phyloP scores from a whole-genome alignment of 2,329 filamentous ascomycete species.

The Taxawa tesnikishii region DNA sequence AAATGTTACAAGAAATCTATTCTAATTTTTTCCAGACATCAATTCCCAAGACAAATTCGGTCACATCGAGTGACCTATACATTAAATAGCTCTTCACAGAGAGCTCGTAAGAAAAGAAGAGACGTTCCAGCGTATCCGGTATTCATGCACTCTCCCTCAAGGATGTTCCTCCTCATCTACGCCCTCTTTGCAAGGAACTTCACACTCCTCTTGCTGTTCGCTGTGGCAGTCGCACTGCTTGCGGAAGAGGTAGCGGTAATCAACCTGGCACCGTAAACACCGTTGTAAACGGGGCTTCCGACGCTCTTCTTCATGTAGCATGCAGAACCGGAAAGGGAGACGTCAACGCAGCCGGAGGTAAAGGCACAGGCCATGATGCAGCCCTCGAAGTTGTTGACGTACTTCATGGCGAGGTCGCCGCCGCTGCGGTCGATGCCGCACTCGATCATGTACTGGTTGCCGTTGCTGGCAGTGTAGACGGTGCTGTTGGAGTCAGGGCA shows the following conservation, averaged over 20 bases:
- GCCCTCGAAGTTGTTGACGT: conserved; percentile 12
- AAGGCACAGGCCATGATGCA: conserved; percentile 19
- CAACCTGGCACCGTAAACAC: conserved; percentile 17
- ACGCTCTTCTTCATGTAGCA: conserved; percentile 20
- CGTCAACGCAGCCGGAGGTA: conserved; percentile 18
- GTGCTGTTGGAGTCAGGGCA: conserved; percentile 12
- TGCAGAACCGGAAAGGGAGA: conserved; percentile 17
- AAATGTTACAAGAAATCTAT: too few relatives aligned
- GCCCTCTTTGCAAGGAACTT: too few relatives aligned
- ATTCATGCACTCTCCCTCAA: too few relatives aligned
- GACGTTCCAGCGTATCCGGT: too few relatives aligned
- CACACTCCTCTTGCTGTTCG: too few relatives aligned
- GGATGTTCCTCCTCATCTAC: too few relatives aligned
- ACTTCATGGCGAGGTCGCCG: conserved; percentile 14
- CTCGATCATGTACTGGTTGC: conserved; percentile 14
- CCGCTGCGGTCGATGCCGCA: conserved; percentile 20
- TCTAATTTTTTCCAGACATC: too few relatives aligned
- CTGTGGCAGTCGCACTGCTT: conserved; percentile 2
- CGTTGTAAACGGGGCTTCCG: conserved; percentile 10
- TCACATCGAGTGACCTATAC: too few relatives aligned
- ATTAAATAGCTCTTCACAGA: too few relatives aligned
- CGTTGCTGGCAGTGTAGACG: conserved; percentile 10
- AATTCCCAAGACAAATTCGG: too few relatives aligned
- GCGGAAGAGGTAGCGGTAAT: conserved; percentile 8
- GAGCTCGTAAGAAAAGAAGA: too few relatives aligned